Evolutionary conservation across 129 eudicot species (phyloP).

Genomic region (Silybum marianum): DNA sequence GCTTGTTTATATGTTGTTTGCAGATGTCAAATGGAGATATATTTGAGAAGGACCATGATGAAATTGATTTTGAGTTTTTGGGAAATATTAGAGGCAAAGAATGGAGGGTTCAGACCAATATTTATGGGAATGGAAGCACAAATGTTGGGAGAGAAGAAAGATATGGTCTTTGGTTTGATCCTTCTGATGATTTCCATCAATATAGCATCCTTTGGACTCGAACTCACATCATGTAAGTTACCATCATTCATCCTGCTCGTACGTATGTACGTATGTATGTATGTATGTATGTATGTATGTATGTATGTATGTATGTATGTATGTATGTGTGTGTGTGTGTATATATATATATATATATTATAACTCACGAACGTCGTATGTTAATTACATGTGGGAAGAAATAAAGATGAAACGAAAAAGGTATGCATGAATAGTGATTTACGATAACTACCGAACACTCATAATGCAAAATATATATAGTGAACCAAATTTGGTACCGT

Average conservation of each 20-base stretch:
- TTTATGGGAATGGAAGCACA: slow-evolving; percentile 98
- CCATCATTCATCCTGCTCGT: not conserved
- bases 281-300: too few relatives aligned
- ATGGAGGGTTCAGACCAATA: slow-evolving; percentile 92
- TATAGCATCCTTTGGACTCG: slow-evolving; percentile 89
- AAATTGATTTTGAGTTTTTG: slow-evolving; percentile 89
- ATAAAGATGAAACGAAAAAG: not conserved
- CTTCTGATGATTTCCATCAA: slow-evolving; percentile 83
- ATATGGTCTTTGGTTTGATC: slow-evolving; percentile 93
- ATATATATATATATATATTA: not conserved
- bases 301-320: too few relatives aligned
- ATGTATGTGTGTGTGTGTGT: too few relatives aligned
- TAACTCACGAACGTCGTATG: not conserved
- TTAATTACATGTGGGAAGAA: not conserved
- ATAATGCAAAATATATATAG: not conserved
- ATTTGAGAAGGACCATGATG: slow-evolving; percentile 84
- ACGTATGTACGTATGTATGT: too few relatives aligned
- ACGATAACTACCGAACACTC: not conserved
- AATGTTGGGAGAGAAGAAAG: slow-evolving; percentile 88
- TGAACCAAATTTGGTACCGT: not conserved
- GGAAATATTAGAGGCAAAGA: slow-evolving; percentile 94
- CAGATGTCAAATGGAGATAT: slow-evolving; percentile 96
- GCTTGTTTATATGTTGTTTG: not conserved
- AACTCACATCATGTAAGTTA: slow-evolving; percentile 74
- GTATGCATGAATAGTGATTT: not conserved